A percentile compares a stretch with the other conserved stretches of the same genome.
Evolutionary conservation across 106 monocot genomes (phyloP).

Genomic region (Dioscorea dumetorum): DNA sequence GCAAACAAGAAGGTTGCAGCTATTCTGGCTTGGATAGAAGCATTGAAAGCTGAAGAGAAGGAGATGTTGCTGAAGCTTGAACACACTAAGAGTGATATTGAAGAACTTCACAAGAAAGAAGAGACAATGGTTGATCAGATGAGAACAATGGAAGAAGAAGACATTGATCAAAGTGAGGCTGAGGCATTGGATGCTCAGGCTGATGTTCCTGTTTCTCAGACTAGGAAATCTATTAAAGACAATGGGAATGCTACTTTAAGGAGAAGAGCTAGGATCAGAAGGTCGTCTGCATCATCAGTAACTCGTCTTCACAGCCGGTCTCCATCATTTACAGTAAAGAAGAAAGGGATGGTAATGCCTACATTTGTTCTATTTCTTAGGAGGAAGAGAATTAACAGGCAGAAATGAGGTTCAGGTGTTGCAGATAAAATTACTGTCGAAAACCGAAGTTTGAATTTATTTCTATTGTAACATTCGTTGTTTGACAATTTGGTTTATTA

Average conservation of each 20-base stretch:
- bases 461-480: too few species aligned
- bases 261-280: conserved; percentile 25
- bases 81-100: conserved; percentile 20
- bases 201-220: neutral
- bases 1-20: conserved; percentile 61
- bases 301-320: conserved; percentile 16
- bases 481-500: too few species aligned
- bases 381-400: neutral
- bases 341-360: conserved; percentile 46
- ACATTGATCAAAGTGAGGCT: neutral
- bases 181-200: neutral
- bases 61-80: conserved; percentile 37
- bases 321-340: conserved; percentile 40
- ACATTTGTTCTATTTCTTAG: conserved; percentile 44
- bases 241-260: neutral
- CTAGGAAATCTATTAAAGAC: conserved; percentile 28
- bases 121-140: conserved; percentile 4
- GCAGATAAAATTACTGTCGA: too few species aligned
- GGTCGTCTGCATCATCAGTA: conserved; percentile 23
- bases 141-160: conserved; percentile 7
- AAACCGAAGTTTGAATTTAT: too few species aligned
- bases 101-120: conserved; percentile 18
- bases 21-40: conserved; percentile 57
- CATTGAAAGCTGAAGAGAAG: conserved; percentile 46
- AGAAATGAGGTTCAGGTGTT: neutral